Evolutionary conservation across 116 monocot genomes (phyloP), one percentile per base, ranked within the genome.

Genomic region (Zostera marina): DNA sequence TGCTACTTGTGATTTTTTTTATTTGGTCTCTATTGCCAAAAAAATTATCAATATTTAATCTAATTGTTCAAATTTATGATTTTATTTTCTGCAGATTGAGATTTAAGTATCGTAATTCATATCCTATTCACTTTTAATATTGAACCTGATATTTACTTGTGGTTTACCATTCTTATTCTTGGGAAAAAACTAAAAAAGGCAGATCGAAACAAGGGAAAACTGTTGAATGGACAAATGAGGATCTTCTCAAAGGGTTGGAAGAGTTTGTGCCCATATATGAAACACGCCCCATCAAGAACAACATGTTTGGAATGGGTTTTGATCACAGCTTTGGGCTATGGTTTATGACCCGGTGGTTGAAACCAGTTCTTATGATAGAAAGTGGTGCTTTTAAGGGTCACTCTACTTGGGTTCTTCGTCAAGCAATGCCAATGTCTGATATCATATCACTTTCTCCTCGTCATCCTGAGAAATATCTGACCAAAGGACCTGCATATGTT

Each of bases 311-410:
- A 11, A 94, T 94, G 94, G 94, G 94, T 42, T 94, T 94, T 24
- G 94, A 94, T 53, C 94, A 94, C 47, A 94, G 94, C 64, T 94
- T 94, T 66, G 94, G 94, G 2, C 78, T 94, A 2, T 94, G 94
- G 94, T 94, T 88, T 67, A 88, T 94, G 77, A 57, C 73, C 8
- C 75, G 82, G 26, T 94, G 88, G 88, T 65, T 94, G 17, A 82
- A 88, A 62, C 94, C 94, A 4, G 85, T 88, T 24, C 60, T 94
- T 58, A 85, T 94, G 88, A 82, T 94, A 25, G 94, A 94, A 68
- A 94, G 94, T 63, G 94, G 94, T 26, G 94, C 94, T 14, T 94
- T 94, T 64, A 94, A 94, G 56, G 94, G 88, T 24, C 96, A 96
- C 60, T 96, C 96, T n/a, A 96, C 96, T 7, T 96, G 96, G 96